Percentiles rank a stretch among this genome's conserved stretches.
These are phyloP conservation scores for Paecilomyces dactylethromorphus DNA, from an alignment of 2,329 filamentous ascomycete genomes.

Conservation along the genomic window DNA sequence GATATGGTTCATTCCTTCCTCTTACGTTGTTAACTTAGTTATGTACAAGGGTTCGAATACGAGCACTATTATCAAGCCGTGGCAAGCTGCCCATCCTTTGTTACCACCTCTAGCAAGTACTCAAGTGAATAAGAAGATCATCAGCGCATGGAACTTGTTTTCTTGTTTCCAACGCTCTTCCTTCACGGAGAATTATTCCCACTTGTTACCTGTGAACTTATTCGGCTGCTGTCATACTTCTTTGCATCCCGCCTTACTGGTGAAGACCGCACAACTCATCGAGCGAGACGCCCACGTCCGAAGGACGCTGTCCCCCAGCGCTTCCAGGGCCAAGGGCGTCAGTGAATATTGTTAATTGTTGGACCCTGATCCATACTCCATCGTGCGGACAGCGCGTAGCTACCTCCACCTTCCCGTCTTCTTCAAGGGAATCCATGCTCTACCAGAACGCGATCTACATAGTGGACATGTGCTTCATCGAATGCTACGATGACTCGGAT, in stretches of 20 bases:
- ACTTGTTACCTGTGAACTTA: background rate
- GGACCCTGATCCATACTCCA: background rate
- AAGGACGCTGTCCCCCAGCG: background rate
- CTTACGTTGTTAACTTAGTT: background rate
- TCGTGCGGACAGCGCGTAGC: background rate
- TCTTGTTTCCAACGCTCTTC: background rate
- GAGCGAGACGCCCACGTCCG: background rate
- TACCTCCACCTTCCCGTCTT: background rate
- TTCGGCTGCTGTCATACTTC: background rate
- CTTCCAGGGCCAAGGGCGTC: background rate
- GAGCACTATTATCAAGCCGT: background rate
- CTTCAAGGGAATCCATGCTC: background rate
- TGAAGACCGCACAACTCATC: background rate
- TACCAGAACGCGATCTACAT: background rate
- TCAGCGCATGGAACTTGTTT: background rate
- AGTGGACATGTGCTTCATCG: background rate
- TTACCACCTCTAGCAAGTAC: background rate
- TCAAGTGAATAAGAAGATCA: background rate
- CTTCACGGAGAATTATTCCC: background rate
- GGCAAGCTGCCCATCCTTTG: background rate
- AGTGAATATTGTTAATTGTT: background rate
- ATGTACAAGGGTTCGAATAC: background rate
- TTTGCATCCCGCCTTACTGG: background rate
- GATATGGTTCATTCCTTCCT: background rate
- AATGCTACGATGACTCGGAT: background rate